Evolutionary conservation across 306 rosid genomes (phyloP).

Genomic region (Glycine latifolia): DNA sequence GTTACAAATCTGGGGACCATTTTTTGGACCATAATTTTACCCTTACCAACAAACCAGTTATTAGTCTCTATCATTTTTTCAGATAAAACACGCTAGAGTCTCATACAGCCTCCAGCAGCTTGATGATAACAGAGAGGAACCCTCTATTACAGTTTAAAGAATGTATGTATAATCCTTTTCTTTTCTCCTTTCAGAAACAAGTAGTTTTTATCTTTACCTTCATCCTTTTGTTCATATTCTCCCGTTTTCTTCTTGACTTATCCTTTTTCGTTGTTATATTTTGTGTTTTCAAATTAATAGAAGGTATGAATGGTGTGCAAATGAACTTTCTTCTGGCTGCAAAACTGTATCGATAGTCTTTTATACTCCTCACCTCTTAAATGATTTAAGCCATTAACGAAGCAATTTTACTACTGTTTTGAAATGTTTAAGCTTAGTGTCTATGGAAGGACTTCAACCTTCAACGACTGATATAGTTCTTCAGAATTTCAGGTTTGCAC

Average conservation of each 20-base stretch:
- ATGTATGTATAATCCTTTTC: neutral
- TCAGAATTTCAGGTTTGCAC: neutral
- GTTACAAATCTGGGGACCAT: conserved; percentile 66
- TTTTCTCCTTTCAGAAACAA: conserved; percentile 30
- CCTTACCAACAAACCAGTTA: neutral
- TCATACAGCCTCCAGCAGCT: conserved; percentile 21
- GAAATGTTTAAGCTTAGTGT: neutral
- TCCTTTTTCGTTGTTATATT: neutral
- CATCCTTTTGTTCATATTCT: conserved; percentile 9
- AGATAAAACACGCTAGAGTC: conserved; percentile 35
- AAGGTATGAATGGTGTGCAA: neutral
- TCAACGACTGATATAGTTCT: neutral
- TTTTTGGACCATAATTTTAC: conserved; percentile 44
- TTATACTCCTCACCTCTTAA: neutral
- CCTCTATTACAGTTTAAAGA: conserved; percentile 22
- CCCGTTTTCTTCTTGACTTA: conserved; percentile 3
- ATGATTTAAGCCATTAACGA: neutral
- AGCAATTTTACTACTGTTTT: neutral
- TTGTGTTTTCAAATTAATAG: neutral
- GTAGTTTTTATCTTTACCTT: conserved; percentile 2
- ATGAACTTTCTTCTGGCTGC: neutral
- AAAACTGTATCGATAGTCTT: neutral
- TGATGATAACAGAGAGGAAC: conserved; percentile 36
- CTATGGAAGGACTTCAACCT: neutral
- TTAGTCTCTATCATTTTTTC: neutral